Base-by-base conservation (phyloP, 2,329 filamentous ascomycete genomes). In the Monosporascus sp. region DNA sequence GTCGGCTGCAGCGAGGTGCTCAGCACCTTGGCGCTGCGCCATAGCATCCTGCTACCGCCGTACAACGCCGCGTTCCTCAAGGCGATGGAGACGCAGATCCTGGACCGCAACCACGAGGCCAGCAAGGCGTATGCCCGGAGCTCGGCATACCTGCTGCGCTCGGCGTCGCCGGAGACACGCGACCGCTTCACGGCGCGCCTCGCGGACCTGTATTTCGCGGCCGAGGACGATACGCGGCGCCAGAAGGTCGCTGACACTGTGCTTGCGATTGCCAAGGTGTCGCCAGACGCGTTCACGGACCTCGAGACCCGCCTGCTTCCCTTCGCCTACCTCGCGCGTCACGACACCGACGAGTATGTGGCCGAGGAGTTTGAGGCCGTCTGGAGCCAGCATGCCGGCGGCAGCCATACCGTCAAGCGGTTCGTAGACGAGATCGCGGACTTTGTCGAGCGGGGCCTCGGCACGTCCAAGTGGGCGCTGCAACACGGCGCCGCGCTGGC, bases 71-170 rank as follows among this genome's bases (percentile, higher is more conserved):
- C 80, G 8, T 91, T 97, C 63, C 75, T 97, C 49, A 87, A 85
- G 58, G 68, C 91, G 9, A 80, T 96, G 58, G 84, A 90, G 63
- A 93, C 90, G 68, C 83, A 92, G 53, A 83, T 92, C 1, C 80
- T 96, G 48, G 94, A 99, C 68, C 87, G 88, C 58, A 99, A 99
- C 65, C 91, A 97, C 61, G 94, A 95, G 18, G 92, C 97, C 52
- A 92, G 88, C 65, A 87, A 89, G 56, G 89, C 89, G 2, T 99
- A 97, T 67, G 93, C 92, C 20, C 85, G 85, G 50, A 86, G 92
- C 3, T 83, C 90, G 22, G 94, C 93, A 0, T 97, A 97, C 67
- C 77, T 97, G 52, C 80, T 94, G 60, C 83, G 84, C 31, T 72
- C 79, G 2, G 79, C 76, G 0, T 74, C 76, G 9, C 72, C 80